Percentiles rank a stretch among this genome's conserved stretches.
Conservation (phyloP, 208 protist species). For the Wallacemonas rigidus region DNA sequence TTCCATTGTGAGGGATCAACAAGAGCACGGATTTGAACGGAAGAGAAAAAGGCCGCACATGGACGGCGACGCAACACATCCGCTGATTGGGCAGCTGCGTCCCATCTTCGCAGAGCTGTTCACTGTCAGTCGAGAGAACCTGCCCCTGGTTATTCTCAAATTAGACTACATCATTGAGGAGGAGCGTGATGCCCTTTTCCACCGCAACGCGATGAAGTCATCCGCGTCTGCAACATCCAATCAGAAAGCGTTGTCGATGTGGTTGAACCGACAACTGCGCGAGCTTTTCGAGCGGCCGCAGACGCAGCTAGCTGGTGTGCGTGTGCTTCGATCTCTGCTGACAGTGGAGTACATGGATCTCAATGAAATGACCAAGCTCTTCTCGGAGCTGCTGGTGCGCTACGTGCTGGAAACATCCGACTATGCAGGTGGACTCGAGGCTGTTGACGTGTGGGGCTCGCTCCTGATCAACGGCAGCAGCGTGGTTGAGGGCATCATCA, state of each 20-base stretch:
- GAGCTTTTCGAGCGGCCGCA: slow-evolving; percentile 66
- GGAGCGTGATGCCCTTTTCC: slow-evolving; percentile 81
- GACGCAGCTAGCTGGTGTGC: slow-evolving; percentile 69
- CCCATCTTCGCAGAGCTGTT: slow-evolving; percentile 79
- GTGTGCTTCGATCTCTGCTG: slow-evolving; percentile 64
- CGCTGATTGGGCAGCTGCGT: slow-evolving; percentile 82
- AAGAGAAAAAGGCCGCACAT: not conserved
- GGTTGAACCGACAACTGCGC: slow-evolving; percentile 74
- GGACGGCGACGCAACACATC: slow-evolving; percentile 43
- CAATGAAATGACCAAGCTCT: slow-evolving; percentile 76
- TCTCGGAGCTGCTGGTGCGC: slow-evolving; percentile 63
- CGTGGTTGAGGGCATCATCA: slow-evolving; percentile 72
- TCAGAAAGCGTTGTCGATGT: slow-evolving; percentile 52
- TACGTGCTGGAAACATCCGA: slow-evolving; percentile 59
- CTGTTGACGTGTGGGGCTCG: slow-evolving; percentile 78
- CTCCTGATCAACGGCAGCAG: slow-evolving; percentile 76
- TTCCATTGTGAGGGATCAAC: too few species aligned
- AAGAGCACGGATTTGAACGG: slow-evolving; percentile 23
- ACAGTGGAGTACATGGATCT: slow-evolving; percentile 80
- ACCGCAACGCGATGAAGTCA: slow-evolving; percentile 58
- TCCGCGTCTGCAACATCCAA: slow-evolving; percentile 34
- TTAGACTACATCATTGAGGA: slow-evolving; percentile 88
- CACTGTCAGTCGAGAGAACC: slow-evolving; percentile 21
- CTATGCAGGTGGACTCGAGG: slow-evolving; percentile 40
- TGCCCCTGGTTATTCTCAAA: slow-evolving; percentile 78